These are phyloP conservation scores for Termitomyces sp. DNA, from an alignment of 768 basidiomycete genomes.

Conservation along the genomic window DNA sequence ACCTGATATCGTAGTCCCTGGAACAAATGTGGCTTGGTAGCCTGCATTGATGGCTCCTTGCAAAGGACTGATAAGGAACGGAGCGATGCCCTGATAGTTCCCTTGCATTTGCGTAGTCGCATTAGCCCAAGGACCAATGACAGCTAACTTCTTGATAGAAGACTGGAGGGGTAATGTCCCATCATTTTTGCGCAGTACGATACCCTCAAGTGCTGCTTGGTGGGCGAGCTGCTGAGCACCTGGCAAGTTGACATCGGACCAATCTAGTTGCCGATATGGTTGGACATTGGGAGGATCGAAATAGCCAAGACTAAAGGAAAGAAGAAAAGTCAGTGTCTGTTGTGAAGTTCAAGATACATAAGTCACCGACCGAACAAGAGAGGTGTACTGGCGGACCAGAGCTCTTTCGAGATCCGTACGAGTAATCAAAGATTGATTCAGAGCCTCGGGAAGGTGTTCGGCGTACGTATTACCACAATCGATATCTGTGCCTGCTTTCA, in stretches of 20 bases:
- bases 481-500: constrained; percentile 51
- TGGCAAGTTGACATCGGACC: constrained; percentile 45
- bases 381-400: constrained; percentile 44
- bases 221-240: constrained; percentile 44
- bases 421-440: constrained; percentile 43
- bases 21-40: constrained; percentile 38
- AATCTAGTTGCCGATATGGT: constrained; percentile 47
- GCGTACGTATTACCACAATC: constrained; percentile 52
- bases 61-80: constrained; percentile 52
- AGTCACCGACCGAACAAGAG: constrained; percentile 44
- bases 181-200: constrained; percentile 64
- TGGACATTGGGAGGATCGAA: constrained; percentile 49
- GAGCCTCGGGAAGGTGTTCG: constrained; percentile 40
- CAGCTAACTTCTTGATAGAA: constrained; percentile 43
- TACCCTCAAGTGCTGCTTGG: constrained; percentile 48
- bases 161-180: constrained; percentile 49
- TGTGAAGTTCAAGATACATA: neutral
- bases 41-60: constrained; percentile 45
- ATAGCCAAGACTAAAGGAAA: constrained; percentile 44
- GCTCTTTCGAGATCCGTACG: constrained; percentile 39
- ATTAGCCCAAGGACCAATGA: constrained; percentile 59
- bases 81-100: constrained; percentile 52
- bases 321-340: constrained; percentile 4
- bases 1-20: constrained; percentile 38
- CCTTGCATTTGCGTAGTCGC: constrained; percentile 56